Conservation (phyloP, 768 basidiomycete species). For the Pleurotus salmoneostramineus region DNA sequence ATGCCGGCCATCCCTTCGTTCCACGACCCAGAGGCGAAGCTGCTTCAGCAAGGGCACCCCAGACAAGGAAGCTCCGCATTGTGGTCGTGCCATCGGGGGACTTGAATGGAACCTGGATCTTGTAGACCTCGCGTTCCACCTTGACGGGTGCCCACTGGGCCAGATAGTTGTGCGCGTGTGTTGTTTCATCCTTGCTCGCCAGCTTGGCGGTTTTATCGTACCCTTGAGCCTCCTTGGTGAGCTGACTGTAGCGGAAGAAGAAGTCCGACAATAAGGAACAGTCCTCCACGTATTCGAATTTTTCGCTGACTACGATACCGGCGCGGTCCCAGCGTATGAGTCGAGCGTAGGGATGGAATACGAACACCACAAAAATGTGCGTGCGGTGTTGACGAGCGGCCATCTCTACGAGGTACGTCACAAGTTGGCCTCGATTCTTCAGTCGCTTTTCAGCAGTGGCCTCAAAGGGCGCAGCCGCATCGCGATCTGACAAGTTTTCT, state of each 20-base stretch:
- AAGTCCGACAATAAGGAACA: constrained; percentile 16
- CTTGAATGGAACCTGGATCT: neutral
- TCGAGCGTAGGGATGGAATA: constrained; percentile 20
- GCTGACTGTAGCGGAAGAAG: constrained; percentile 17
- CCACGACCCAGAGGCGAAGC: constrained; percentile 4
- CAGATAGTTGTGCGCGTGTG: neutral
- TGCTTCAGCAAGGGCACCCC: constrained; percentile 4
- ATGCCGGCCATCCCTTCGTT: constrained; percentile 1
- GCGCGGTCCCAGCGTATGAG: constrained; percentile 31
- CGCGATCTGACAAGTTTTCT: neutral
- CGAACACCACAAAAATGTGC: constrained; percentile 23
- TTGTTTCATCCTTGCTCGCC: neutral
- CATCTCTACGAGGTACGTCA: constrained; percentile 18
- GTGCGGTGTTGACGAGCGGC: constrained; percentile 23
- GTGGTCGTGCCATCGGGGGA: neutral
- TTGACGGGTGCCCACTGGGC: neutral
- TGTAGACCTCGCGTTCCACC: neutral
- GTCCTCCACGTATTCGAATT: constrained; percentile 17
- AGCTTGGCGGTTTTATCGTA: neutral
- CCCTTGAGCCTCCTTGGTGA: neutral
- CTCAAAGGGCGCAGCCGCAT: neutral
- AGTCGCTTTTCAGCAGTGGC: neutral
- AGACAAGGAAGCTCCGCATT: neutral
- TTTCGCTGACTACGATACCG: constrained; percentile 22
- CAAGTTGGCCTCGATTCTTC: constrained; percentile 19